Conservation (phyloP, 257 asterid species). For the Echites panduratus region DNA sequence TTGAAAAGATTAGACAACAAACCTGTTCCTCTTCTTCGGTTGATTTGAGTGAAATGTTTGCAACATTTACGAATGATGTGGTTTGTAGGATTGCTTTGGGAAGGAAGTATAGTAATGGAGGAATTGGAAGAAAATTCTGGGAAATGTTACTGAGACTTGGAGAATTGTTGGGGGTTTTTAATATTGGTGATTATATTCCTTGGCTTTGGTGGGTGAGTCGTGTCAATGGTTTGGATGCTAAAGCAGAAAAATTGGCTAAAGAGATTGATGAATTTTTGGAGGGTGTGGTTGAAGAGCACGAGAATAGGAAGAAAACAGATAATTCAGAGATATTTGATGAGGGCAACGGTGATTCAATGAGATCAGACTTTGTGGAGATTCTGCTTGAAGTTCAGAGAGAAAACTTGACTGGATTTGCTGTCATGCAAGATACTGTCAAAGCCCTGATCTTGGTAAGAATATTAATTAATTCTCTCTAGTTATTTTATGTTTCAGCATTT, state of each 20-base stretch:
- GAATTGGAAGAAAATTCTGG: no score
- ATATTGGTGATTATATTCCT: not conserved
- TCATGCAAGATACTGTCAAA: slow-evolving; percentile 1
- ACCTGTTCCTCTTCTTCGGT: not conserved
- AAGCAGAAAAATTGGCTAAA: no score
- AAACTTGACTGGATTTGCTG: not conserved
- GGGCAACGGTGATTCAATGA: not conserved
- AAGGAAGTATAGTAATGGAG: no score
- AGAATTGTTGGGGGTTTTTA: not conserved
- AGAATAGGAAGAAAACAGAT: not conserved
- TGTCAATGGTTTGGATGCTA: no score
- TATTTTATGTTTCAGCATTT: no score
- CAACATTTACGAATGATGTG: not conserved
- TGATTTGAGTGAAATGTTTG: not conserved
- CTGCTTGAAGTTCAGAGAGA: slow-evolving; percentile 10
- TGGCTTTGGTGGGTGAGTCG: not conserved
- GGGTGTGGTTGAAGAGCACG: no score
- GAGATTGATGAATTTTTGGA: no score
- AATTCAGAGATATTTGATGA: not conserved
- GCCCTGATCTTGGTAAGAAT: slow-evolving; percentile 7
- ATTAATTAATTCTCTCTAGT: no score
- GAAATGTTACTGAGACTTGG: not conserved
- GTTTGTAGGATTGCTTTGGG: no score
- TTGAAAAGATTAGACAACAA: slow-evolving; percentile 4
- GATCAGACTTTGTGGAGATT: slow-evolving; percentile 5